A percentile compares a stretch with the other conserved stretches of the same genome.
phyloP scores from a whole-genome alignment of 768 basidiomycete species.

The Tylopilus cervinicoccineus region DNA sequence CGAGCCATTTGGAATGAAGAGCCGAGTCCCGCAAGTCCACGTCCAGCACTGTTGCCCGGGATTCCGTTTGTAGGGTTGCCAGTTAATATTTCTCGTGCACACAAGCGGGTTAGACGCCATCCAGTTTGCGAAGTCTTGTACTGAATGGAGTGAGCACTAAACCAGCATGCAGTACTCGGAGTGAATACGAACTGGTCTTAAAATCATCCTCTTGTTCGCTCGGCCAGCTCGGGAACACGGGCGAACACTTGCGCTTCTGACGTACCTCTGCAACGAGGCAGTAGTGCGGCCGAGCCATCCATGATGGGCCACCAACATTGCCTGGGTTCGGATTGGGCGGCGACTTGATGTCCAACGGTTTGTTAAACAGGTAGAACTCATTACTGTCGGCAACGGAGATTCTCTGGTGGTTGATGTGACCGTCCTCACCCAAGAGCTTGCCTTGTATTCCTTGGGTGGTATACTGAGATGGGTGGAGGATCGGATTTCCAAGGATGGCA shows the following conservation, averaged over 20 bases:
- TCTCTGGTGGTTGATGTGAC: not conserved
- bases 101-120: not conserved
- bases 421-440: not conserved
- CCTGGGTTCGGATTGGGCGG: not conserved
- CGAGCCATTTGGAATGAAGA: not conserved
- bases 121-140: not conserved
- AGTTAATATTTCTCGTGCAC: not conserved
- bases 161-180: not conserved
- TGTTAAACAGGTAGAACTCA: conserved; percentile 6
- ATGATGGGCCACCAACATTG: not conserved
- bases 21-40: conserved; percentile 4
- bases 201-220: not conserved
- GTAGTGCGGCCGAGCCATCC: not conserved
- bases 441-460: not conserved
- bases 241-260: conserved; percentile 8
- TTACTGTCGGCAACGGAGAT: not conserved
- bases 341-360: not conserved
- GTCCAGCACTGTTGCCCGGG: not conserved
- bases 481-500: not conserved
- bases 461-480: not conserved
- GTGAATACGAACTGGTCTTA: not conserved
- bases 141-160: not conserved
- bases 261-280: conserved; percentile 6
- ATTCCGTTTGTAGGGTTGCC: not conserved
- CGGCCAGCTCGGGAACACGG: conserved; percentile 2